Evolutionary conservation across 164 flowering plant species (phyloP).

Genomic region (Vitis rotundifolia): DNA sequence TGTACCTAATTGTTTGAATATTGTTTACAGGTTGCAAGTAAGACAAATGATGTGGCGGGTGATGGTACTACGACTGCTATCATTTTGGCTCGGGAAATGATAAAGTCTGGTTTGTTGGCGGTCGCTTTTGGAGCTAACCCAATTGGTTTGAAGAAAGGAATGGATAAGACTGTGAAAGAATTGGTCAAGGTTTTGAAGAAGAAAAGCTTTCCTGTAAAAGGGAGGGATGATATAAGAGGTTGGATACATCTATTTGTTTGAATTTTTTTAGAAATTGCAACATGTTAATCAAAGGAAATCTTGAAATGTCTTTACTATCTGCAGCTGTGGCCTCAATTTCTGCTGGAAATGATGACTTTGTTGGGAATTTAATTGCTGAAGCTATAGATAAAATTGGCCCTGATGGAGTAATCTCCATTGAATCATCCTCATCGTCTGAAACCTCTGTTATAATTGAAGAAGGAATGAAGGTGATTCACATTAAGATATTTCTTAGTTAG

Average conservation of each 20-base stretch:
- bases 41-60: slow-evolving; percentile 85
- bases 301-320: neutral
- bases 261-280: neutral
- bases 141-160: slow-evolving; percentile 75
- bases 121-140: slow-evolving; percentile 91
- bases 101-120: slow-evolving; percentile 68
- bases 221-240: slow-evolving; percentile 80
- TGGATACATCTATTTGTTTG: neutral
- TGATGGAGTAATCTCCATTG: slow-evolving; percentile 84
- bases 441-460: slow-evolving; percentile 75
- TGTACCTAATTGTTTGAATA: neutral
- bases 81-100: slow-evolving; percentile 76
- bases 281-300: neutral
- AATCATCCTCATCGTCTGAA: slow-evolving; percentile 75
- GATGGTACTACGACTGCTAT: slow-evolving; percentile 99
- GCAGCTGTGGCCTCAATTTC: slow-evolving; percentile 92
- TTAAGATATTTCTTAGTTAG: neutral
- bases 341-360: slow-evolving; percentile 89
- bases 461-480: slow-evolving; percentile 76
- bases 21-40: slow-evolving; percentile 70
- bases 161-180: slow-evolving; percentile 81
- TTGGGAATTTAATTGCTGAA: slow-evolving; percentile 86
- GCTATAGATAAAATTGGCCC: slow-evolving; percentile 78
- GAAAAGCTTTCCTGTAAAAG: slow-evolving; percentile 59
- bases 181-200: slow-evolving; percentile 58